These are phyloP conservation scores for Stephania cephalantha DNA, from an alignment of 164 flowering plant species.

Conservation along the genomic window DNA sequence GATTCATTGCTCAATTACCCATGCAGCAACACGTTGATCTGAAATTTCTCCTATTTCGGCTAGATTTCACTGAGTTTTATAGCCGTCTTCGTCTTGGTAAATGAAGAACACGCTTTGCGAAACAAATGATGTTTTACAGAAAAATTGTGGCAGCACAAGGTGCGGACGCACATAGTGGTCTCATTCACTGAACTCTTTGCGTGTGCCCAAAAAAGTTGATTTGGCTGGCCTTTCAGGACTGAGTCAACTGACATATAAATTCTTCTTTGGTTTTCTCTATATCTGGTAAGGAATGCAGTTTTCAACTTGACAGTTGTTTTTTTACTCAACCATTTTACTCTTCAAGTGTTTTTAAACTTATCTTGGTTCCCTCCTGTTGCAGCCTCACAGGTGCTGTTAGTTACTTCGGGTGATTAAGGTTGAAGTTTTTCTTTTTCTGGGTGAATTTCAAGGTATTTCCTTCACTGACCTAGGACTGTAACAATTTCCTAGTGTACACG, in stretches of 20 bases:
- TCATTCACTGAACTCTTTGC: conserved; percentile 1
- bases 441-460: conserved; percentile 17
- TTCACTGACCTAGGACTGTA: conserved; percentile 12
- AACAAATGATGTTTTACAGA: not conserved
- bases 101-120: conserved; percentile 14
- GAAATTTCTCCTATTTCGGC: conserved; percentile 87
- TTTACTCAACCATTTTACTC: not conserved
- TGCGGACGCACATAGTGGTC: conserved; percentile 4
- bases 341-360: not conserved
- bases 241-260: not conserved
- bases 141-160: conserved; percentile 12
- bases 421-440: conserved; percentile 16
- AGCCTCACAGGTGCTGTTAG: conserved; percentile 12
- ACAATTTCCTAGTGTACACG: conserved; percentile 16
- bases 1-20: conserved; percentile 82
- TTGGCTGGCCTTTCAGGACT: conserved; percentile 5
- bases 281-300: not conserved
- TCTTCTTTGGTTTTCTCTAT: not conserved
- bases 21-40: conserved; percentile 89
- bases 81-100: conserved; percentile 35
- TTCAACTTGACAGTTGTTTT: not conserved
- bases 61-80: conserved; percentile 94
- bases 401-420: conserved; percentile 11
- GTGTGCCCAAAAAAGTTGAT: conserved; percentile 6
- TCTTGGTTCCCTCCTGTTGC: conserved; percentile 9